These are phyloP conservation scores for Trametes cingulata DNA, from an alignment of 768 basidiomycete species.

Conservation along the genomic window DNA sequence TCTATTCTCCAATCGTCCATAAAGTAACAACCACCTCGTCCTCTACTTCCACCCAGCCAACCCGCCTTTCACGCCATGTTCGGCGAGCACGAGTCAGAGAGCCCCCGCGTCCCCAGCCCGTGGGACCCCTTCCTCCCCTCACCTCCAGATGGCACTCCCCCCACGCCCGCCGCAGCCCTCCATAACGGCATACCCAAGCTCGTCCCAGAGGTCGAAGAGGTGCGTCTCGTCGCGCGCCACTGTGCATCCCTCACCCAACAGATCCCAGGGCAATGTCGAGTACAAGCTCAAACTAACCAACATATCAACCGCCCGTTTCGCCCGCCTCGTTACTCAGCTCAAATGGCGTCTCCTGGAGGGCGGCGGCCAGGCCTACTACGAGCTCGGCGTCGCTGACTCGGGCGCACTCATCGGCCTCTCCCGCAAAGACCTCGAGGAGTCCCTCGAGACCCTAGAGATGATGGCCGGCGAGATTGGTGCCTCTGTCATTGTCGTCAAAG, in stretches of 20 bases:
- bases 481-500: slow-evolving; percentile 87
- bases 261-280: slow-evolving; percentile 77
- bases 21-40: slow-evolving; percentile 4
- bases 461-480: slow-evolving; percentile 96
- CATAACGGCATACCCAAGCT: slow-evolving; percentile 55
- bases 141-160: slow-evolving; percentile 41
- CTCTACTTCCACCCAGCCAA: neutral
- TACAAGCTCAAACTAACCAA: slow-evolving; percentile 90
- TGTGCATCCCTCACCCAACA: neutral
- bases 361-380: slow-evolving; percentile 56
- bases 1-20: slow-evolving; percentile 17
- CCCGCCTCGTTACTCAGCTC: slow-evolving; percentile 88
- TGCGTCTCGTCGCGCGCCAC: slow-evolving; percentile 12
- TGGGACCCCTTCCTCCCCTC: slow-evolving; percentile 77
- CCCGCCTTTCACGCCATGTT: slow-evolving; percentile 51
- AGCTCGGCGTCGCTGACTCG: slow-evolving; percentile 74
- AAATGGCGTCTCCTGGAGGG: slow-evolving; percentile 82
- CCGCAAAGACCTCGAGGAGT: slow-evolving; percentile 71
- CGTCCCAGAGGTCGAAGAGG: slow-evolving; percentile 74
- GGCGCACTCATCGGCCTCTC: slow-evolving; percentile 84
- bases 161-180: slow-evolving; percentile 30
- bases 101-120: slow-evolving; percentile 75
- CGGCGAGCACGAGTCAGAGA: slow-evolving; percentile 80
- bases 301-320: slow-evolving; percentile 74
- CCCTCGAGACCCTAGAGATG: slow-evolving; percentile 82